Base-by-base conservation (phyloP, 2,329 filamentous ascomycete genomes). In the Nemania sp. region DNA sequence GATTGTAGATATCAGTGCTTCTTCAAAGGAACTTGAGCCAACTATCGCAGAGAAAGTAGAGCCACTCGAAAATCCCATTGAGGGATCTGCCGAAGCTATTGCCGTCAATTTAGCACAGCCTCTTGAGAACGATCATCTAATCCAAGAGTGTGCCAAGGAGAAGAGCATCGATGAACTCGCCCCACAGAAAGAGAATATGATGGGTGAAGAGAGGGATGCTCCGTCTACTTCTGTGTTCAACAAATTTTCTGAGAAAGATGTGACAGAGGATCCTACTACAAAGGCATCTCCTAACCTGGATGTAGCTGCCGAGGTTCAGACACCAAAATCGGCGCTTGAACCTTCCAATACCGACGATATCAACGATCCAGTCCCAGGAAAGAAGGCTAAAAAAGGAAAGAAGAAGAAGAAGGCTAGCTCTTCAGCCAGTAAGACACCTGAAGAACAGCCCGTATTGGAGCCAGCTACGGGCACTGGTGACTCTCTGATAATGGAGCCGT, bases 191-290 rank as follows among this genome's bases (percentile, higher is more conserved):
- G 5, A 63, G 57, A 42, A 67, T 67, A 67, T 67, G 46, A 62
- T 64, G 49, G 69, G 69, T 53, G 71, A 70, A 52, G 68, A 68
- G 50, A 70, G 66, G 46, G 70, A 71, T 48, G 58, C 49, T 40
- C 50, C 37, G 5, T 33, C 26, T 23, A 41, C 49, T 12, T 43
- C 50, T 45, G 36, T 23, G 23, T 17, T 11, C 15, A 30, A 49
- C 12, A 45, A 51, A 15, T 22, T 47, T 9, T 17, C 42, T 3
- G n/a, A 36, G 36, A 43, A 53, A 17, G 24, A 31, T 5, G n/a
- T 14, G 5, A 17, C 34, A 15, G 42, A 44, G 14, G 34, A 48
- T 34, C 9, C 40, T 19, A 14, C 9, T 26, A 7, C 22, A 17
- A 28, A 24, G 22, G 28, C 33, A 20, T 37, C 33, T 11, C 9